Conservation (phyloP, 2,329 filamentous ascomycete genomes). For the Colletotrichum acutatum region DNA sequence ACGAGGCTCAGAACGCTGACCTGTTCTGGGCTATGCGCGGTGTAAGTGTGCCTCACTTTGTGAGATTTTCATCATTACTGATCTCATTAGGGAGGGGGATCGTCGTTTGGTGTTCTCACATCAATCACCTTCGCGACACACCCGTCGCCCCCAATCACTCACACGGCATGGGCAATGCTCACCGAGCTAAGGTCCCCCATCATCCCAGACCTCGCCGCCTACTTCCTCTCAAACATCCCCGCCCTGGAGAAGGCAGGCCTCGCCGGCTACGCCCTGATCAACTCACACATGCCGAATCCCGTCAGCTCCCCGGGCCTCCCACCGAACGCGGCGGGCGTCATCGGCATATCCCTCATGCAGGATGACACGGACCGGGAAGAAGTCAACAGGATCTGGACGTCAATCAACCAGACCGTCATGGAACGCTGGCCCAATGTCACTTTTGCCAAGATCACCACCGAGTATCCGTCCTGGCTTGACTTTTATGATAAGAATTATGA, state of each 20-base stretch:
- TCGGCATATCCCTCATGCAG: conserved; percentile 47
- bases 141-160: conserved; percentile 50
- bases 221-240: conserved; percentile 58
- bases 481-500: conserved; percentile 53
- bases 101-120: conserved; percentile 69
- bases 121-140: conserved; percentile 67
- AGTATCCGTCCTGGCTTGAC: conserved; percentile 45
- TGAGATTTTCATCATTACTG: background rate
- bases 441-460: conserved; percentile 32
- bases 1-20: conserved; percentile 63
- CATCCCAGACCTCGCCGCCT: conserved; percentile 59
- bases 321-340: conserved; percentile 46
- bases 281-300: conserved; percentile 45
- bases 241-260: conserved; percentile 61
- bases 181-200: conserved; percentile 44
- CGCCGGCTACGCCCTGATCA: conserved; percentile 55
- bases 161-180: conserved; percentile 39
- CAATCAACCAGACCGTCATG: conserved; percentile 50
- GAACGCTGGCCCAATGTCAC: conserved; percentile 47
- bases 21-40: conserved; percentile 74
- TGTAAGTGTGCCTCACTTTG: conserved; percentile 45
- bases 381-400: conserved; percentile 44
- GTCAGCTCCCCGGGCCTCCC: conserved; percentile 46
- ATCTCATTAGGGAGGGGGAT: conserved; percentile 62
- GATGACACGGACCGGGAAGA: conserved; percentile 45